Conservation (phyloP, 495 filamentous ascomycete species). For the Talaromyces adpressus region DNA sequence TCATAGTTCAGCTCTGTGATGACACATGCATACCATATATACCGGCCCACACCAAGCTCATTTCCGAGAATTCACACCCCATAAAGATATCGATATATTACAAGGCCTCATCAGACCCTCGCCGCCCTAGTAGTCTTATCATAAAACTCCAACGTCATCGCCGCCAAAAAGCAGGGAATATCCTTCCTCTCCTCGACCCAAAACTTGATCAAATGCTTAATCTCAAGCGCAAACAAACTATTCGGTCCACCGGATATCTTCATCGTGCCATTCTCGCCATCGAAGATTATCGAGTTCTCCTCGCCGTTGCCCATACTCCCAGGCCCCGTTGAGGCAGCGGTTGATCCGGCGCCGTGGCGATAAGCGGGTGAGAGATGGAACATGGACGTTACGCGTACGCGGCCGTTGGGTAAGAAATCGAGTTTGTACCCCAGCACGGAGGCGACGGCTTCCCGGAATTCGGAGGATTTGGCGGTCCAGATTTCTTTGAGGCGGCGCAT, state of each 20-base stretch:
- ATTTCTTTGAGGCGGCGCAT: slow-evolving; percentile 82
- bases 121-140: slow-evolving; percentile 64
- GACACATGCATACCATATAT: no score
- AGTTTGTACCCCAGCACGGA: slow-evolving; percentile 86
- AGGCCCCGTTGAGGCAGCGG: slow-evolving; percentile 15
- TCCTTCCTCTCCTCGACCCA: slow-evolving; percentile 90
- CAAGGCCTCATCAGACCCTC: slow-evolving; percentile 21
- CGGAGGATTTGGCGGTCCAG: slow-evolving; percentile 77
- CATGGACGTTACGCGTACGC: slow-evolving; percentile 75
- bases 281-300: slow-evolving; percentile 86
- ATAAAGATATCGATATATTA: no score
- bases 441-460: slow-evolving; percentile 90
- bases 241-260: slow-evolving; percentile 88
- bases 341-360: slow-evolving; percentile 44
- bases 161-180: slow-evolving; percentile 88
- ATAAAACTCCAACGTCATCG: slow-evolving; percentile 84
- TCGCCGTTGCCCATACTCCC: slow-evolving; percentile 54
- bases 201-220: slow-evolving; percentile 75
- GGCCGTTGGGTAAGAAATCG: slow-evolving; percentile 87
- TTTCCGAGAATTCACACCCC: no score
- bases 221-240: slow-evolving; percentile 76
- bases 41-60: no score
- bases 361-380: slow-evolving; percentile 57
- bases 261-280: slow-evolving; percentile 95
- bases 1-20: no score